Base-by-base conservation (phyloP, 2,329 filamentous ascomycete species). In the Moelleriella libera region DNA sequence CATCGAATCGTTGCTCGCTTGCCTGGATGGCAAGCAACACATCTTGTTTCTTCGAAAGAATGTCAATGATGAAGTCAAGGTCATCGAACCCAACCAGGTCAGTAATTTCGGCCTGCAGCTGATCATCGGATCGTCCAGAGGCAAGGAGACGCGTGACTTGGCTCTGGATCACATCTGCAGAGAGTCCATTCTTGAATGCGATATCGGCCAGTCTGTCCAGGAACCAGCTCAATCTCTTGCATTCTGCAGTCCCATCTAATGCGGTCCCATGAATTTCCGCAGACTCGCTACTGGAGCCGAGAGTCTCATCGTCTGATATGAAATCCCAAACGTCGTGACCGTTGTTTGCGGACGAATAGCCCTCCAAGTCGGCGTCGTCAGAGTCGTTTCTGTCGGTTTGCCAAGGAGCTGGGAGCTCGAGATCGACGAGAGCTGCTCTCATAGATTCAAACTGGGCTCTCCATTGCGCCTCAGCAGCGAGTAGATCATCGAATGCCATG, bases 31-130 rank as follows among this genome's bases (percentile, higher is more conserved):
- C 64, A 4, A 73, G 65, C 9, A 82, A 63, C 43, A 97, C 78
- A 43, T 85, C 77, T 46, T 75, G 69, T 46, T 88, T 79, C 60
- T 90, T 81, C 2, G 80, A 75, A 46, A 97, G 83, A n/a, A 97
- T 69, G 52, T 96, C 87, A 52, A 89, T 89, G 47, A 97, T 83
- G 57, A 98, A 82, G 54, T 98, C 90, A 14, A 98, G 71, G 58
- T 97, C 88, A 56, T 92, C 88, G 57, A 90, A 97, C 0, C 94
- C 92, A 50, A 98, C 73, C 42, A 96, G 78, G 56, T 98, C 92
- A 0, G 86, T 88, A 37, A 98, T 73, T 41, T 83, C 80, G 59
- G 88, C 89, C 62, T 97, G 90, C n/a, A 97, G 69, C 63, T 94
- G 88, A 49, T 94, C 86, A 49, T 95, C 85, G 32, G 77, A 73